phyloP scores from a whole-genome alignment of 2,329 filamentous ascomycete genomes.

The Xylariaceae sp. region DNA sequence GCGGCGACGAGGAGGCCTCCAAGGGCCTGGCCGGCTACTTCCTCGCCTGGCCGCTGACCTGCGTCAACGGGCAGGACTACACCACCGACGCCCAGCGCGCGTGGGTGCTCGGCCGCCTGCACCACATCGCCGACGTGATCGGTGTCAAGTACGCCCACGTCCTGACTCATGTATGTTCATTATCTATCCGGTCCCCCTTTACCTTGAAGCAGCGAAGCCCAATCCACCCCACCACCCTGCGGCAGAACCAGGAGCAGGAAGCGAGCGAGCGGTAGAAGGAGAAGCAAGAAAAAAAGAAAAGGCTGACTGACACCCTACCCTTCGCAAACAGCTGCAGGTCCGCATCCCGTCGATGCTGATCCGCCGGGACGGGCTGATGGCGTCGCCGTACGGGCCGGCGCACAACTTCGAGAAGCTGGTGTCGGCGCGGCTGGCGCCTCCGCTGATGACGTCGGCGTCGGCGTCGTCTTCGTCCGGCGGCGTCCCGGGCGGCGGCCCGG shows the following conservation, averaged over 20 bases:
- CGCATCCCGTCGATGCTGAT: conserved; percentile 58
- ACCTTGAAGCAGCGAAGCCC: no score
- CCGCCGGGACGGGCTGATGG: conserved; percentile 42
- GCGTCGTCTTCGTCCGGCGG: no score
- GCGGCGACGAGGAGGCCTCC: conserved; percentile 39
- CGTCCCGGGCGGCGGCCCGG: no score
- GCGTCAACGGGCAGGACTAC: conserved; percentile 49
- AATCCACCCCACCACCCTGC: no score
- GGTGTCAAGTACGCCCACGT: conserved; percentile 53
- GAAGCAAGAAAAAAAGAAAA: neutral
- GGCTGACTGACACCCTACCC: neutral
- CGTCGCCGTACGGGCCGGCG: conserved; percentile 32
- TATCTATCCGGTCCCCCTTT: conserved; percentile 1
- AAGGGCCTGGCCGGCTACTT: conserved; percentile 54
- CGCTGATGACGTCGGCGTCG: conserved; percentile 8
- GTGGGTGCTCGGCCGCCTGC: conserved; percentile 47
- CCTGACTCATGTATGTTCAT: conserved; percentile 45
- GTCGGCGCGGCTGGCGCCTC: conserved; percentile 29
- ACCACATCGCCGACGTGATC: conserved; percentile 46
- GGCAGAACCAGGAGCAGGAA: no score
- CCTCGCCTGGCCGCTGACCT: conserved; percentile 50
- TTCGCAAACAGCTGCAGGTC: conserved; percentile 39
- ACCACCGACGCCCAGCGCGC: conserved; percentile 49
- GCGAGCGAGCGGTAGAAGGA: no score
- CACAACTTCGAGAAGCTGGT: conserved; percentile 39